Evolutionary conservation across 23 red algal genomes (phyloP), one percentile per base, ranked within the genome.

Genomic region (Gracilaria caudata): DNA sequence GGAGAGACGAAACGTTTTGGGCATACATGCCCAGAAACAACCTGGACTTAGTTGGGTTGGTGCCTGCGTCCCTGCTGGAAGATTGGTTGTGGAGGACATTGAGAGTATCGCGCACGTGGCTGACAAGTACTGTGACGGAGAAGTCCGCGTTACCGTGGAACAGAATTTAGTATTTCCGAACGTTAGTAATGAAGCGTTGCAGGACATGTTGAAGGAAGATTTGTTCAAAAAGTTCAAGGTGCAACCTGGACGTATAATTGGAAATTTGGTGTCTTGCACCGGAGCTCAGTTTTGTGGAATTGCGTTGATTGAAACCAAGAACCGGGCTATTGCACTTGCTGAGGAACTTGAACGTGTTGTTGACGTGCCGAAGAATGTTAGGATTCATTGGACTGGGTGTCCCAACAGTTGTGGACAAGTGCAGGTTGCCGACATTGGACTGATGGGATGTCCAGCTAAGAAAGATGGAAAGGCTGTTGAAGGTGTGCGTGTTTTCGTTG

Each of bases 371-470:
- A 40, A 38, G 24, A 49, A 83, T 38, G 89, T 97, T 30, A 81
- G 94, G 7, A 86, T 97, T 56, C 94, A 97, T 68, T 97, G 89
- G 90, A 97, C 94, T 23, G 94, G 94, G 0, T 97, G 94, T 56
- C 89, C 89, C 24, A 97, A 97, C 54, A 91, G 86, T 56, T 97
- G 94, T 72, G 94, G 63, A 54, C 94, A 97, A 73, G 94, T 86
- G 66, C 94, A 97, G 76, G 89, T 97, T 12, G 94, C 89, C 24
- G 94, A 97, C 41, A 97, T 97, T 65, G 94, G 94, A 2, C 73
- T 97, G 56, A 97, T 97, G 94, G 94, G 94, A 0, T 45, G 72
- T 21, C 78, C 86, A 9, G 94, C 90, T 14, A 89, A 64, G 77
- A 77, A 87, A 57, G 68, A 93, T 41, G 94, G 94, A 4, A 94